A percentile compares a stretch with the other conserved stretches of the same genome.
phyloP scores from a whole-genome alignment of 202 grass and related monocot species.

The Dendrocalamus latiflorus region DNA sequence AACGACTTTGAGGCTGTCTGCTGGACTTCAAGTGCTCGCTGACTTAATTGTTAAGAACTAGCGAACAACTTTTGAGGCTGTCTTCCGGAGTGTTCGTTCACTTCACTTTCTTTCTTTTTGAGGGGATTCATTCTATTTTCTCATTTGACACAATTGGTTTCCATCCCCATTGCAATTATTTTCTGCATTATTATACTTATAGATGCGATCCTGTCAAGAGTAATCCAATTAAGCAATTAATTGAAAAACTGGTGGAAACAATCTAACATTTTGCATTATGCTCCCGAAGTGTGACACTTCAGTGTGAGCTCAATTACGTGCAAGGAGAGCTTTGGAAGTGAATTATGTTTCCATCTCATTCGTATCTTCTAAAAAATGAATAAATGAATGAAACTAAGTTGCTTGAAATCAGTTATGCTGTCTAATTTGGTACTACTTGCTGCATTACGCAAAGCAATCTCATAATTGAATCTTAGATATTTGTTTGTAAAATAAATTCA shows the following conservation, averaged over 20 bases:
- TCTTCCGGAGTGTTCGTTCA: background rate
- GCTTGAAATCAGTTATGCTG: background rate
- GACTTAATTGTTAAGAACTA: background rate
- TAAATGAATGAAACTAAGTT: background rate
- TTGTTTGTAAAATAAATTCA: background rate
- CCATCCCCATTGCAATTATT: no score
- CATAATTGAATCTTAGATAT: background rate
- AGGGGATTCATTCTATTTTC: no score
- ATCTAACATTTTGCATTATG: background rate
- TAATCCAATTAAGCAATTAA: background rate
- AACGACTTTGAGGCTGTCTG: background rate
- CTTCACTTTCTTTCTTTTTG: background rate
- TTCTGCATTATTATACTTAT: background rate
- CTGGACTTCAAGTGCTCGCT: background rate
- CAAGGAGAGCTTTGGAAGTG: background rate
- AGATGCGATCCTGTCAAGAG: background rate
- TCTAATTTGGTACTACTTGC: background rate
- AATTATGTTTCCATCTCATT: background rate
- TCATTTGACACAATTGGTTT: no score
- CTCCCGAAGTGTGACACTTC: background rate
- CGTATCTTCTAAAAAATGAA: background rate
- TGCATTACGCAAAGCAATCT: background rate
- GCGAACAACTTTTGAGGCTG: background rate
- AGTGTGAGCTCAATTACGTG: background rate
- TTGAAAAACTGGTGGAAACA: background rate